These are phyloP conservation scores for Talaromyces piceae DNA, from an alignment of 2,329 filamentous ascomycete genomes.

Conservation along the genomic window DNA sequence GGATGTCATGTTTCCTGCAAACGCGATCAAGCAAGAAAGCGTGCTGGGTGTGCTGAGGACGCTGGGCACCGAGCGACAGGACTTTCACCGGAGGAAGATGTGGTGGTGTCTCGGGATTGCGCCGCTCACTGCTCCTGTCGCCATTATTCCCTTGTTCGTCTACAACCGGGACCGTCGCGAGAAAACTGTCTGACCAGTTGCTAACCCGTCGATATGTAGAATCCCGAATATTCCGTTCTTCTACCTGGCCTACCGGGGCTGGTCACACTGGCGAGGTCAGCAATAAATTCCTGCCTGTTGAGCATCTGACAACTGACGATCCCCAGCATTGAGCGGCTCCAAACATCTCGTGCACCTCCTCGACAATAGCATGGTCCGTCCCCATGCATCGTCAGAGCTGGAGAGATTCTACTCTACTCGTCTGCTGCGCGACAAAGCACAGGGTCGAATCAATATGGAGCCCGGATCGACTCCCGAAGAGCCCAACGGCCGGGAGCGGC, in stretches of 20 bases:
- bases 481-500: constrained; percentile 37
- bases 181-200: no score
- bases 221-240: constrained; percentile 95
- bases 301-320: constrained; percentile 13
- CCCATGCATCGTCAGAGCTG: constrained; percentile 59
- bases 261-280: constrained; percentile 73
- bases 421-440: constrained; percentile 16
- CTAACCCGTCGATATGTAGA: constrained; percentile 37
- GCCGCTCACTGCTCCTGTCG: constrained; percentile 77
- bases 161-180: no score
- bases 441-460: constrained; percentile 19
- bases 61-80: constrained; percentile 73
- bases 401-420: constrained; percentile 63
- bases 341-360: constrained; percentile 78
- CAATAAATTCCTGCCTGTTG: constrained; percentile 8
- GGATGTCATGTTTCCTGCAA: constrained; percentile 59
- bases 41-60: constrained; percentile 59
- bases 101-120: constrained; percentile 75
- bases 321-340: constrained; percentile 65
- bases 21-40: constrained; percentile 56
- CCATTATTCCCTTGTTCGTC: constrained; percentile 69
- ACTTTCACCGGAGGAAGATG: constrained; percentile 67
- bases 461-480: constrained; percentile 25
- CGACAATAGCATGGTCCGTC: constrained; percentile 61
- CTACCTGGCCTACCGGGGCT: constrained; percentile 82